These are phyloP conservation scores for Chaetomium olivaceum DNA, from an alignment of 2,329 filamentous ascomycete species.

Conservation along the genomic window DNA sequence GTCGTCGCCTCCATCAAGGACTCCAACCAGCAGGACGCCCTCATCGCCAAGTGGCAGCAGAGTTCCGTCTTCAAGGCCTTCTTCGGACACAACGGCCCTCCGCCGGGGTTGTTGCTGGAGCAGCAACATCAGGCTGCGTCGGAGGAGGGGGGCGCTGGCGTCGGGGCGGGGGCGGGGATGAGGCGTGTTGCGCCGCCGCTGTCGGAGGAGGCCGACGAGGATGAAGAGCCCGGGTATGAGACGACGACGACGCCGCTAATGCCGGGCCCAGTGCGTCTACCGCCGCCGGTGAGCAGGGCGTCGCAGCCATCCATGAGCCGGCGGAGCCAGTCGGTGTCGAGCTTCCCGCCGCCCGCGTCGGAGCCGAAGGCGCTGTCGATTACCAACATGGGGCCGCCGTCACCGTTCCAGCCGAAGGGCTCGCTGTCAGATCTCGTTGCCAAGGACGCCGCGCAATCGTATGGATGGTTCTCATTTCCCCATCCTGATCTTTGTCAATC, in stretches of 20 bases:
- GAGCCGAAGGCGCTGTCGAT: conserved; percentile 8
- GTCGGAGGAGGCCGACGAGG: conserved; percentile 23
- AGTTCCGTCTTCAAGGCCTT: conserved; percentile 41
- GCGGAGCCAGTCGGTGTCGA: conserved; percentile 23
- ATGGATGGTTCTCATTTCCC: conserved; percentile 11
- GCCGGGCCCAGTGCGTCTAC: conserved; percentile 1
- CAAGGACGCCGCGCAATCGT: conserved; percentile 41
- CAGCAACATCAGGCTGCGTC: not conserved
- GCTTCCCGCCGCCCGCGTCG: conserved; percentile 2
- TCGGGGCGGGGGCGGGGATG: not conserved
- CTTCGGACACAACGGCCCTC: conserved; percentile 35
- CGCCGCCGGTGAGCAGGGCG: conserved; percentile 20
- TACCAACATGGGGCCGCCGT: not conserved
- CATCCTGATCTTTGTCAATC: not conserved
- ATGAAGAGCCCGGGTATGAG: conserved; percentile 20
- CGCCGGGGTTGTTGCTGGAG: not conserved
- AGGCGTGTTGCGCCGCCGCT: not conserved
- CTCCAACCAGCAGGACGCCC: conserved; percentile 40
- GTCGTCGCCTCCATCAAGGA: conserved; percentile 40
- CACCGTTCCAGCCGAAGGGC: conserved; percentile 23
- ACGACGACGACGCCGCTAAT: not conserved
- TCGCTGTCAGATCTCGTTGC: conserved; percentile 41
- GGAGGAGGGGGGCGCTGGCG: not conserved
- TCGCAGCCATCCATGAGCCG: conserved; percentile 14
- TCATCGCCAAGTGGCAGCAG: conserved; percentile 42